Evolutionary conservation across 2,329 filamentous ascomycete species (phyloP).

Genomic region (Diaporthe amygdali): DNA sequence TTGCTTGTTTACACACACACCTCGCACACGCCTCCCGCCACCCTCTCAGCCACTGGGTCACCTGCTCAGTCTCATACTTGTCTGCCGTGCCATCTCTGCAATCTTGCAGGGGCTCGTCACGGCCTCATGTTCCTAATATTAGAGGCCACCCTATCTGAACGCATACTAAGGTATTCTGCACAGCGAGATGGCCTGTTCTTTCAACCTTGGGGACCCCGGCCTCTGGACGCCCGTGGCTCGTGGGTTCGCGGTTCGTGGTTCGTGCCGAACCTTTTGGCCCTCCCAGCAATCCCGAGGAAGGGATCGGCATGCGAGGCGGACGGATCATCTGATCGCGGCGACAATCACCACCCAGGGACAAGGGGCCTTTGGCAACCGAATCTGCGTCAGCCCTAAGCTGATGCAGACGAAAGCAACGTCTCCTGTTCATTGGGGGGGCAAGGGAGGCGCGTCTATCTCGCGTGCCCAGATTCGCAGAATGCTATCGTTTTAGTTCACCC

Average conservation of each 20-base stretch:
- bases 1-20: constrained; percentile 5
- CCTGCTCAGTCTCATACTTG: neutral
- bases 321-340: constrained; percentile 18
- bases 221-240: neutral
- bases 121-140: neutral
- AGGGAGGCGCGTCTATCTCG: neutral
- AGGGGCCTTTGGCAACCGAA: neutral
- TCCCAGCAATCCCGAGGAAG: neutral
- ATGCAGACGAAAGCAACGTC: neutral
- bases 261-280: neutral
- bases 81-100: neutral
- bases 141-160: neutral
- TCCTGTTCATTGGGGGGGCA: no score
- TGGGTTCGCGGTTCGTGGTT: neutral
- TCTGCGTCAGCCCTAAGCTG: neutral
- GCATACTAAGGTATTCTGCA: neutral
- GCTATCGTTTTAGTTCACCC: neutral
- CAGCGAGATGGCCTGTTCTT: neutral
- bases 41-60: neutral
- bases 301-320: constrained; percentile 16
- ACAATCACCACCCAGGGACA: constrained; percentile 2
- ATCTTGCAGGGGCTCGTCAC: neutral
- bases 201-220: neutral
- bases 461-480: neutral
- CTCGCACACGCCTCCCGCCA: neutral